A percentile compares a stretch with the other conserved stretches of the same genome.
These are phyloP conservation scores for Penicillium canescens DNA, from an alignment of 495 filamentous ascomycete genomes.

Conservation along the genomic window DNA sequence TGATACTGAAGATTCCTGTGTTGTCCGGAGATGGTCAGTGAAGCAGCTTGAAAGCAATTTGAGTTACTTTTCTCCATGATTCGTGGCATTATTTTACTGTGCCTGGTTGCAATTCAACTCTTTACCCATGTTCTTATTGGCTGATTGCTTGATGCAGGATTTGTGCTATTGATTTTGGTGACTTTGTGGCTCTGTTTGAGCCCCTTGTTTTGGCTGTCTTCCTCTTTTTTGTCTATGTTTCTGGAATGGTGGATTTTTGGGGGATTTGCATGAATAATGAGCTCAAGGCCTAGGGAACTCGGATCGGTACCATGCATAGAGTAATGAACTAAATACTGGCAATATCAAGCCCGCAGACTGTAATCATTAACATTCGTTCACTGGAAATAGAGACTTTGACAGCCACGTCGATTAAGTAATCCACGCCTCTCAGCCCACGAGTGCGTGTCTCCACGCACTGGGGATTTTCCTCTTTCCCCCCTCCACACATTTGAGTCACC, in stretches of 20 bases:
- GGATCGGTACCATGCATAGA: slow-evolving; percentile 26
- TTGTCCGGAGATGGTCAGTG: slow-evolving; percentile 1
- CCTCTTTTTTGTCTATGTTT: slow-evolving; percentile 13
- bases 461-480: slow-evolving; percentile 28
- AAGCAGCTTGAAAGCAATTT: background rate
- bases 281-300: slow-evolving; percentile 19
- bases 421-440: slow-evolving; percentile 2
- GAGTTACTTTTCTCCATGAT: background rate
- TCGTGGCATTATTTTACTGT: too few relatives aligned
- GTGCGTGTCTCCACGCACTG: slow-evolving; percentile 11
- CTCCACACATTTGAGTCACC: slow-evolving; percentile 22
- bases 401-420: slow-evolving; percentile 21
- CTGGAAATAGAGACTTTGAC: slow-evolving; percentile 1
- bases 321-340: slow-evolving; percentile 19
- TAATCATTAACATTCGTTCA: background rate
- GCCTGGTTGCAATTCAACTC: too few relatives aligned
- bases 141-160: slow-evolving; percentile 2
- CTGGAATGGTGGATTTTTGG: slow-evolving; percentile 4
- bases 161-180: background rate
- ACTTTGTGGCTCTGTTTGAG: slow-evolving; percentile 1
- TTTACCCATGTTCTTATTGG: background rate
- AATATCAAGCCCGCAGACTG: background rate
- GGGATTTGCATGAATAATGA: slow-evolving; percentile 21
- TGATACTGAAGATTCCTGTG: slow-evolving; percentile 36
- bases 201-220: background rate